Conservation (phyloP, 202 grass and related monocot species). For the Setaria italica region DNA sequence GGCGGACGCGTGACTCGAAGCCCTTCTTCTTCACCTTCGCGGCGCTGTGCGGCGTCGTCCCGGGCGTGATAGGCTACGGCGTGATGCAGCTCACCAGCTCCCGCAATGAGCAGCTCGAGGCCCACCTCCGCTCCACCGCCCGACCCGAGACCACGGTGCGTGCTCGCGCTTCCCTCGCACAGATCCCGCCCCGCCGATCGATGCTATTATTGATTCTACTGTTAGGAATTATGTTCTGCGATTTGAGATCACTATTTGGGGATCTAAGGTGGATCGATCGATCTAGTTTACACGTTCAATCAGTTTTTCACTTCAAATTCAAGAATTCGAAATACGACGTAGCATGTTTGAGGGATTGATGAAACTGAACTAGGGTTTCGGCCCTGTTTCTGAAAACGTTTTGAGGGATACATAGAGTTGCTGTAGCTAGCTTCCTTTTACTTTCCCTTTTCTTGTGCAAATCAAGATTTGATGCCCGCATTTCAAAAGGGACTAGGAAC, state of each 20-base stretch:
- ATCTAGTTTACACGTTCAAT: constrained; percentile 2
- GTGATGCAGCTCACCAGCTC: constrained; percentile 93
- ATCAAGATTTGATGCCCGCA: background rate
- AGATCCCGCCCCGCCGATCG: background rate
- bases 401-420: background rate
- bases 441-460: background rate
- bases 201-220: background rate
- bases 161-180: background rate
- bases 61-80: constrained; percentile 78
- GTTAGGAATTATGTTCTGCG: background rate
- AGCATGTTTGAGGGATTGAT: background rate
- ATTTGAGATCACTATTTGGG: background rate
- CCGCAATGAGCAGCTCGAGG: constrained; percentile 81
- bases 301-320: background rate
- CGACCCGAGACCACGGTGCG: constrained; percentile 69
- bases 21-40: constrained; percentile 97
- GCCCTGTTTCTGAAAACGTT: background rate
- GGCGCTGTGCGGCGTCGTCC: constrained; percentile 76
- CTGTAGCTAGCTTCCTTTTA: background rate
- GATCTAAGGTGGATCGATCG: background rate
- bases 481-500: background rate
- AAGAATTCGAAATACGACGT: background rate
- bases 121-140: constrained; percentile 77
- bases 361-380: constrained; percentile 16
- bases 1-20: constrained; percentile 80